Percentiles rank a stretch among this genome's conserved stretches.
phyloP scores from a whole-genome alignment of 495 filamentous ascomycete species.

The Penicillium taxi region DNA sequence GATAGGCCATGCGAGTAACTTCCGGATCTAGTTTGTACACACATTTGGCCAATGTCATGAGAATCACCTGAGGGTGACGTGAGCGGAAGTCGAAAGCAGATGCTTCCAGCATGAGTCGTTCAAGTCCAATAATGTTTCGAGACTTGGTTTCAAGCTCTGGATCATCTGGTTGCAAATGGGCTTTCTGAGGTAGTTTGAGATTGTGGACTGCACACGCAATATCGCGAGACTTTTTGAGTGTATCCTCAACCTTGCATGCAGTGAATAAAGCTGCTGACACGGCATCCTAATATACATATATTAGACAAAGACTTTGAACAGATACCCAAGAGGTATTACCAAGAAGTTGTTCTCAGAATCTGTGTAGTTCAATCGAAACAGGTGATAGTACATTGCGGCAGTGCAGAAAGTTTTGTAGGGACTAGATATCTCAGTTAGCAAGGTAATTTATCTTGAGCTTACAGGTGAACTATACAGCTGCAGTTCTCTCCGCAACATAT shows the following conservation, averaged over 20 bases:
- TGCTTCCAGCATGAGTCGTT: conserved; percentile 88
- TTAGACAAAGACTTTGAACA: conserved; percentile 8
- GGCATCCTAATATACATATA: conserved; percentile 55
- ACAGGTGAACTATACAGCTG: conserved; percentile 48
- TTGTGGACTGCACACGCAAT: conserved; percentile 89
- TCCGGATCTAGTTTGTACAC: conserved; percentile 39
- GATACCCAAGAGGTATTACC: conserved; percentile 21
- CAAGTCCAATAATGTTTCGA: conserved; percentile 75
- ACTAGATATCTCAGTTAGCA: conserved; percentile 26
- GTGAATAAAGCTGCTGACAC: conserved; percentile 81
- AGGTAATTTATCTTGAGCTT: conserved; percentile 1
- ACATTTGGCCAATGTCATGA: conserved; percentile 68
- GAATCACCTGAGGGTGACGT: conserved; percentile 73
- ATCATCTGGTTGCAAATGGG: conserved; percentile 76
- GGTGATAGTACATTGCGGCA: conserved; percentile 79
- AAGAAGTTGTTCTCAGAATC: conserved; percentile 60
- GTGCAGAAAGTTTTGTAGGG: conserved; percentile 81
- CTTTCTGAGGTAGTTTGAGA: conserved; percentile 58
- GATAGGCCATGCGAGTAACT: conserved; percentile 59
- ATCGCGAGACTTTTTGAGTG: conserved; percentile 89
- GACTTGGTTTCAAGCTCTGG: conserved; percentile 68
- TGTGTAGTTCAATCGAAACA: conserved; percentile 71
- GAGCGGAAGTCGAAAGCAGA: conserved; percentile 91
- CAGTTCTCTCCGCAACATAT: conserved; percentile 62
- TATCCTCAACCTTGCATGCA: conserved; percentile 96